Evolutionary conservation across 139 green algal species (phyloP), one percentile per base, ranked within the genome.

Genomic region (Micractinium conductrix): DNA sequence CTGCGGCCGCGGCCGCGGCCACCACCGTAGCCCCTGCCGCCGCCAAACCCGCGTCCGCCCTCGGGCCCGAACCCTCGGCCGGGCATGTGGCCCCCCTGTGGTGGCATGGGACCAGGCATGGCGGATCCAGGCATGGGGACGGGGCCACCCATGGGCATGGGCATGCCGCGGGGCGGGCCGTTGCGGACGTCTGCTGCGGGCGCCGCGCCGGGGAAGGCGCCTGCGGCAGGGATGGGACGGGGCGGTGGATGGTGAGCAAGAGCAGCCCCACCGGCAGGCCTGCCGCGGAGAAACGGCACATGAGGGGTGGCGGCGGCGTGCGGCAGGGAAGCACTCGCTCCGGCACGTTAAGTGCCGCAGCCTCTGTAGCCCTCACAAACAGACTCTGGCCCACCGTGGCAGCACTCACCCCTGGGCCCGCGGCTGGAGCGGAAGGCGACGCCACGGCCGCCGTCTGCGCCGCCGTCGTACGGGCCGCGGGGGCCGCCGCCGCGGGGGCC

Each of bases 21-120:
- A n/a, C 44, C 44, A 44, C 72, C 72, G 44, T 78, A 78, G 28
- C 71, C 43, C 45, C 74, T 80, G 74, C 74, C 74, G 48, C 74
- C 48, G 45, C 74, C 50, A 33, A 37, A 50, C 30, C 24, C 12
- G 44, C 43, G 42, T 0, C 43, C n/a, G n/a, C n/a, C 44, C 0
- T 78, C 71, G 4, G 33, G 45, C 14, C 74, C 74, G 19, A 67
- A 80, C 5, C 74, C 74, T 8, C 45, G 33, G 45, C 74, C 74
- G 38, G 17, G 22, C 63, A 71, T 71, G 63, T 22, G 37, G 30
- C 30, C 74, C n/a, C 55, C 58, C 6, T 26, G 74, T 62, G 53
- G 6, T 28, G 53, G 10, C 74, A 67, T 55, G 2, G 45, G 45
- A 1, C 72, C 42, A 6, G 74, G 74, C 71, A 58, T 78, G 71